Conservation (phyloP, 2,329 filamentous ascomycete genomes). For the Hypoxylon sp. region DNA sequence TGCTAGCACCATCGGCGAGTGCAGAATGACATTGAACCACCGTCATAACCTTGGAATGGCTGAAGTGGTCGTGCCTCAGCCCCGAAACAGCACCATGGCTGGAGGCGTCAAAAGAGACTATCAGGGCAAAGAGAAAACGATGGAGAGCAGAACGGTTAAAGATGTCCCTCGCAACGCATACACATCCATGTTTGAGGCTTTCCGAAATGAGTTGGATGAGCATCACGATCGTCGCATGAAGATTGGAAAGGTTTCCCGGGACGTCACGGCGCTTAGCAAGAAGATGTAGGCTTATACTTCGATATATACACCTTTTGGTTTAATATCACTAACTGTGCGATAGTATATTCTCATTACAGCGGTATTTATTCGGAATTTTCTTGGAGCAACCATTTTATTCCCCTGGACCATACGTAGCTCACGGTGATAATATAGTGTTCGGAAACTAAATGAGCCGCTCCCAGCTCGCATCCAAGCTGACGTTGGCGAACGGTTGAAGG, state of each 20-base stretch:
- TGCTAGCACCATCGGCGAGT: background rate
- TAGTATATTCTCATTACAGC: conserved; percentile 87
- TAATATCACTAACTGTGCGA: conserved; percentile 13
- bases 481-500: conserved; percentile 74
- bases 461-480: conserved; percentile 78
- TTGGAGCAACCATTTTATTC: background rate
- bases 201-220: conserved; percentile 89
- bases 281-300: conserved; percentile 78
- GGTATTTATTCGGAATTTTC: conserved; percentile 60
- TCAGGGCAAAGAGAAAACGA: conserved; percentile 62
- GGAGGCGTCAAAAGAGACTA: conserved; percentile 65
- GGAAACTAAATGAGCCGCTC: conserved; percentile 71
- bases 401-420: background rate
- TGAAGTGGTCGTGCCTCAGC: conserved; percentile 46
- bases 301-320: background rate
- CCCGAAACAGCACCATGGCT: conserved; percentile 49
- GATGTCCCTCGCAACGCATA: conserved; percentile 61
- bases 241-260: conserved; percentile 89
- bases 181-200: conserved; percentile 84
- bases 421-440: conserved; percentile 64
- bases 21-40: conserved; percentile 11
- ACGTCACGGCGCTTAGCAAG: conserved; percentile 94
- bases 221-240: conserved; percentile 93
- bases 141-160: conserved; percentile 44
- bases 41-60: conserved; percentile 40